These are phyloP conservation scores for Pythium chondricola DNA, from an alignment of 352 stramenopile genomes.

Conservation along the genomic window DNA sequence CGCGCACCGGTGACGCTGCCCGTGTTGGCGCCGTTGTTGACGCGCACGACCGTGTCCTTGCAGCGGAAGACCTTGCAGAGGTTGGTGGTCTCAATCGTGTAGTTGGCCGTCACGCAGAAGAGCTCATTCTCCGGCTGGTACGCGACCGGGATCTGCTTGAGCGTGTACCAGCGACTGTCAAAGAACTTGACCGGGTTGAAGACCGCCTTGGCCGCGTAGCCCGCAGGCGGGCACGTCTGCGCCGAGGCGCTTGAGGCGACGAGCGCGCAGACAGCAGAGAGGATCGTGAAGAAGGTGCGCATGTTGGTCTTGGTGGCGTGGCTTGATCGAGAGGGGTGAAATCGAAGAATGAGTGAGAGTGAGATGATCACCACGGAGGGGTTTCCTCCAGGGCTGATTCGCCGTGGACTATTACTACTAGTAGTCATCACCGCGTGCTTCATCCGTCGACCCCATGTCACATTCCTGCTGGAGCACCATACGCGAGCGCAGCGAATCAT, in stretches of 20 bases:
- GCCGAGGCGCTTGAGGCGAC: not conserved
- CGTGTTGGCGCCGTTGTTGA: constrained; percentile 10
- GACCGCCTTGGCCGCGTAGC: constrained; percentile 8
- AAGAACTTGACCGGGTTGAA: constrained; percentile 15
- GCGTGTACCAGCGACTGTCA: constrained; percentile 13
- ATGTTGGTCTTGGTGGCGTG: no score
- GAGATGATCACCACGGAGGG: no score
- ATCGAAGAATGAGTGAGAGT: no score
- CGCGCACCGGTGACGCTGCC: constrained; percentile 9
- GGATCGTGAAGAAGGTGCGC: not conserved
- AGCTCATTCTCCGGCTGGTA: constrained; percentile 13
- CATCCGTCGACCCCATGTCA: no score
- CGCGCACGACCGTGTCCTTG: constrained; percentile 1
- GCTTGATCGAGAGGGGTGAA: no score
- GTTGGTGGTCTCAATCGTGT: not conserved
- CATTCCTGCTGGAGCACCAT: no score
- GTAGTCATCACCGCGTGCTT: no score
- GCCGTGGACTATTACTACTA: no score
- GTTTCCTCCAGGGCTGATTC: no score
- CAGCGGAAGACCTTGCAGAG: constrained; percentile 1
- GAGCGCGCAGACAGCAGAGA: not conserved
- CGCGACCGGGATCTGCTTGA: constrained; percentile 11
- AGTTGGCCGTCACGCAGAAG: constrained; percentile 11
- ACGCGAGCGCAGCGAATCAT: no score
- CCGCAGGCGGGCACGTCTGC: constrained; percentile 8